Evolutionary conservation across 2,329 filamentous ascomycete species (phyloP).

Genomic region (Dothideomycetes sp.): DNA sequence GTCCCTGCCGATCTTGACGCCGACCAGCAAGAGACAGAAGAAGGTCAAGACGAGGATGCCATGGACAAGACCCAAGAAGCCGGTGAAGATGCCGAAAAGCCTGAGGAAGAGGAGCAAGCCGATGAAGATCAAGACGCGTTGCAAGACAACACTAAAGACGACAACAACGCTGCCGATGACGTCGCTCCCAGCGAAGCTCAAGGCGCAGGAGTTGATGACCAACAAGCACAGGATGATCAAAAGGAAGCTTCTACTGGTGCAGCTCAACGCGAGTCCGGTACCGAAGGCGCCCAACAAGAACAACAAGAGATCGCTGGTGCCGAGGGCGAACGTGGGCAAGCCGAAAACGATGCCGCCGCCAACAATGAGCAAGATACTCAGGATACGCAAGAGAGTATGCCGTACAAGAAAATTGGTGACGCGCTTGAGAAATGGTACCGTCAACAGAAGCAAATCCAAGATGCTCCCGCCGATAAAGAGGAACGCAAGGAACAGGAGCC

Average conservation of each 20-base stretch:
- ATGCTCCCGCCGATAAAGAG: conserved; percentile 38
- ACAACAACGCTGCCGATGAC: conserved; percentile 17
- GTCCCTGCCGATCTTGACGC: conserved; percentile 47
- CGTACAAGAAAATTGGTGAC: conserved; percentile 92
- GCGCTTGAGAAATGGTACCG: conserved; percentile 88
- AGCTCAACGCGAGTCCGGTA: conserved; percentile 55
- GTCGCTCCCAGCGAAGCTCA: conserved; percentile 16
- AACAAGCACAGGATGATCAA: conserved; percentile 52
- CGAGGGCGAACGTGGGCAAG: conserved; percentile 15
- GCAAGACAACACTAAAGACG: conserved; percentile 18
- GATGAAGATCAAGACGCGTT: conserved; percentile 16
- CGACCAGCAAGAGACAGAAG: conserved; percentile 38
- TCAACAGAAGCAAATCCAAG: conserved; percentile 68
- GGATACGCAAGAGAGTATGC: conserved; percentile 38
- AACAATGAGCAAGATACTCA: conserved; percentile 13
- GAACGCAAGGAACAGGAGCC: conserved; percentile 41
- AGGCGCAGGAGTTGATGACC: conserved; percentile 52
- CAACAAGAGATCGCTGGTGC: conserved; percentile 25
- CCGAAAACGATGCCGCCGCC: conserved; percentile 12
- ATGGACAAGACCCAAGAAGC: conserved; percentile 38
- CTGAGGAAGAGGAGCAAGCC: conserved; percentile 12
- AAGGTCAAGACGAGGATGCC: conserved; percentile 36
- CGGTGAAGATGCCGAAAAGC: conserved; percentile 31
- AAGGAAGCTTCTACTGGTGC: conserved; percentile 43
- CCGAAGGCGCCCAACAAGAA: conserved; percentile 55